Evolutionary conservation across 108 stramenopile genomes (phyloP), one percentile per base, ranked within the genome.

Genomic region (Conticribra weissflogii): DNA sequence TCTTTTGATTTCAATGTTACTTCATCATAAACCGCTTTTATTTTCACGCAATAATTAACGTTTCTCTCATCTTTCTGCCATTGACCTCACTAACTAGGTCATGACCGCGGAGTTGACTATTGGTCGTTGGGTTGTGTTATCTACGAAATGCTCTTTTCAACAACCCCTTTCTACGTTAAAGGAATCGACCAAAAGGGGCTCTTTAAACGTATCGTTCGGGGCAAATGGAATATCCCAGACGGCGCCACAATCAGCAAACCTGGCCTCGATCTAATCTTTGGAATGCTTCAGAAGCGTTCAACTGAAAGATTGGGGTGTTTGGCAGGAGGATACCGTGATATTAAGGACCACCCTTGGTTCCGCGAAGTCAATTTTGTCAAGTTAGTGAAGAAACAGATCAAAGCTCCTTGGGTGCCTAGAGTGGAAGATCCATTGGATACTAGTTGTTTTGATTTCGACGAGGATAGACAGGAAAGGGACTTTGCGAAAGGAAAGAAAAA

Each of bases 81-180:
- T n/a, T n/a, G n/a, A n/a, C n/a, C n/a, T n/a, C n/a, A n/a, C n/a
- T n/a, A n/a, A n/a, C n/a, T n/a, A 67, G 97, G 97, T 31, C 98
- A 99, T 83, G 95, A 96, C 76, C 93, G 96, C 64, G 96, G 84
- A 55, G 98, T 96, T 9, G 99, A 99, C 84, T 92, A 86, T 54
- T 96, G 95, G 95, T 88, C 91, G 14, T 61, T 90, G 3, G 95
- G 92, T 8, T 83, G 90, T 59, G 83, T 96, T 53, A 51, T 93
- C 47, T 96, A 92, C 72, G 95, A 96, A 79, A 90, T 93, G 59
- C 54, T 88, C 15, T 83, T 71, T 16, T 89, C 91, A 1, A 70
- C 59, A 49, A 86, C 88, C 22, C 94, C 94, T 8, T 95, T 95
- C 67, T 84, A 86, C 55, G 86, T 81, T 22, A 57, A 61, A 47